Base-by-base conservation (phyloP, 495 filamentous ascomycete species). In the Mycothermus thermophilus region DNA sequence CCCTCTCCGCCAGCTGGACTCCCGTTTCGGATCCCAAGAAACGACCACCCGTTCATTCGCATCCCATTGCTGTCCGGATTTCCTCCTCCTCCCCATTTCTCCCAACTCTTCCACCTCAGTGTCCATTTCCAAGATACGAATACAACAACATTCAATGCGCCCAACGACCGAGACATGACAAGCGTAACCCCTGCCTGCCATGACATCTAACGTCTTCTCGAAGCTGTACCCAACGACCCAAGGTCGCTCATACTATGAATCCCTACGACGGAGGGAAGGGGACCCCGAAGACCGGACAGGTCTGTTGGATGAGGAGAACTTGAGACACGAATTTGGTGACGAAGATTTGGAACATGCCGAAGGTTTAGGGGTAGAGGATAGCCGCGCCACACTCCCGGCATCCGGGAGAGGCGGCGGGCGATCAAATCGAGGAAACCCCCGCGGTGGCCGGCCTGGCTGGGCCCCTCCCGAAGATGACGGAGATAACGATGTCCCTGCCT, bases 401-500 rank as follows among this genome's bases (percentile, higher is more conserved):
- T n/a, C n/a, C n/a, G n/a, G n/a, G n/a, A n/a, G n/a, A n/a, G n/a
- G n/a, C n/a, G n/a, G n/a, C n/a, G n/a, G n/a, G n/a, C n/a, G n/a
- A n/a, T n/a, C n/a, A n/a, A n/a, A n/a, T n/a, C n/a, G n/a, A n/a
- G n/a, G n/a, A n/a, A n/a, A n/a, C n/a, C n/a, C n/a, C n/a, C n/a
- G n/a, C n/a, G 47, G 46, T 36, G 15, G 12, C 5, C 48, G 48
- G 30, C 26, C 57, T 16, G 50, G 34, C 18, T 60, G 63, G 51
- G 48, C 49, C 18, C 38, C 46, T 18, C 57, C 75, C 14, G 61
- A 78, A 11, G 78, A 83, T n/a, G 83, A 92, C 34, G 72, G 69
- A 12, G 83, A 93, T 50, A 87, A 93, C 34, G 90, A 96, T 44
- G 90, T 97, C 1, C 90, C 90, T 3, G 72, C 74, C 21, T 95